Conservation (phyloP, 495 filamentous ascomycete genomes). For the Jackrogersella multiformis region DNA sequence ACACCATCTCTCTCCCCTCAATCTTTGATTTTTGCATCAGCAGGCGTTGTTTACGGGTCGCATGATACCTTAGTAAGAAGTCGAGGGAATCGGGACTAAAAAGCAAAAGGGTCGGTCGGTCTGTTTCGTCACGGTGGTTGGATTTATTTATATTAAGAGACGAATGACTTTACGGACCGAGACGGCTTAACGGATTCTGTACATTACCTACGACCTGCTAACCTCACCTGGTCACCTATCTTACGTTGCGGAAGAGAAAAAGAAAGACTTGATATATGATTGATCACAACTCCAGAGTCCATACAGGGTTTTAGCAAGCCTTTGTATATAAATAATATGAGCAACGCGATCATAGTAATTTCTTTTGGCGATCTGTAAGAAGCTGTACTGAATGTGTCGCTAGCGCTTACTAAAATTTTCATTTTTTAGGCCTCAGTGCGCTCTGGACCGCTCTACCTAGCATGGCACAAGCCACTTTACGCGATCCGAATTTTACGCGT, state of each 20-base stretch:
- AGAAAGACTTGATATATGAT: constrained; percentile 18
- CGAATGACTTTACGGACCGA: constrained; percentile 23
- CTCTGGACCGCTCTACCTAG: background rate
- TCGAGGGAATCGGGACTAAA: constrained; percentile 25
- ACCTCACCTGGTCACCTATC: background rate
- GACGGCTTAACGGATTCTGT: constrained; percentile 22
- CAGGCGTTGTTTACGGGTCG: constrained; percentile 32
- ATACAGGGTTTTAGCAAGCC: constrained; percentile 8
- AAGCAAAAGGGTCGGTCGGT: background rate
- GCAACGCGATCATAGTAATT: background rate
- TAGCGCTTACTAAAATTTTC: constrained; percentile 5
- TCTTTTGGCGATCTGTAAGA: constrained; percentile 10
- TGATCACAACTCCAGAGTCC: constrained; percentile 11
- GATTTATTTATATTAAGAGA: constrained; percentile 25
- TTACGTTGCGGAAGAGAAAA: constrained; percentile 1
- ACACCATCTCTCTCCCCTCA: constrained; percentile 22
- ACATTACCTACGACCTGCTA: constrained; percentile 11
- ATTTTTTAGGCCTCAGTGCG: constrained; percentile 4
- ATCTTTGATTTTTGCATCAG: constrained; percentile 32
- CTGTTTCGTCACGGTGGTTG: constrained; percentile 7
- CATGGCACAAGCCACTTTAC: constrained; percentile 41
- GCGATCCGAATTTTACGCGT: constrained; percentile 24
- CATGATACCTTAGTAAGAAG: constrained; percentile 38
- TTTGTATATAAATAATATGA: constrained; percentile 22
- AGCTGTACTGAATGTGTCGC: background rate